Conservation (phyloP, 2,329 filamentous ascomycete species). For the Macrophomina phaseolina region DNA sequence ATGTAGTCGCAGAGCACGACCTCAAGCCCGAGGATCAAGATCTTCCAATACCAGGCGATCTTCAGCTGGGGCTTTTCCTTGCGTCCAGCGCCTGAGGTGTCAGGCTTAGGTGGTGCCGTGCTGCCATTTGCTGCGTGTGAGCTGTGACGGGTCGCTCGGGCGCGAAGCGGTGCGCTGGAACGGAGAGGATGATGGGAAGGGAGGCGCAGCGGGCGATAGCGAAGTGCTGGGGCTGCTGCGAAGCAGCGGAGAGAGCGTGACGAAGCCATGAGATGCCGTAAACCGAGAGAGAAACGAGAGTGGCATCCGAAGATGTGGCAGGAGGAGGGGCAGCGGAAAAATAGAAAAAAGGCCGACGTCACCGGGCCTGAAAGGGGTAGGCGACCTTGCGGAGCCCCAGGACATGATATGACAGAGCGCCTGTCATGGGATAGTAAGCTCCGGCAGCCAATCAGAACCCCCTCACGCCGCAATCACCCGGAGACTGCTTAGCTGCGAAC, state of each 20-base stretch:
- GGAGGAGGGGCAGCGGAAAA: neutral
- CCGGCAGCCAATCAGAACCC: neutral
- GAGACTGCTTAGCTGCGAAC: neutral
- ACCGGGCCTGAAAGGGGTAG: neutral
- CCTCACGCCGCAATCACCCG: neutral
- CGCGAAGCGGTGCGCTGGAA: neutral
- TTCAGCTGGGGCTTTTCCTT: neutral
- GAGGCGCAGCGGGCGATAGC: neutral
- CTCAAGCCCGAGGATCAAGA: neutral
- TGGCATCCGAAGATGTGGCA: neutral
- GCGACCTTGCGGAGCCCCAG: neutral
- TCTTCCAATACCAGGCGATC: neutral
- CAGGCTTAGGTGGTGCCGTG: neutral
- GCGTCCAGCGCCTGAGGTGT: neutral
- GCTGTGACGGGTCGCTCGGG: neutral
- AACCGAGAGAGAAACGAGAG: neutral
- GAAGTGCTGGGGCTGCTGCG: neutral
- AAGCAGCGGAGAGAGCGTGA: neutral
- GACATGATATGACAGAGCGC: neutral
- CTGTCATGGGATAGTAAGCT: constrained; percentile 1
- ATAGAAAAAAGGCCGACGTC: neutral
- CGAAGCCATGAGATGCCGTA: neutral
- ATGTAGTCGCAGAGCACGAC: constrained; percentile 3
- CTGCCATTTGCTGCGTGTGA: neutral
- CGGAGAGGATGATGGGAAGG: neutral